phyloP scores from a whole-genome alignment of 495 filamentous ascomycete species.

The Usnea hakonensis region DNA sequence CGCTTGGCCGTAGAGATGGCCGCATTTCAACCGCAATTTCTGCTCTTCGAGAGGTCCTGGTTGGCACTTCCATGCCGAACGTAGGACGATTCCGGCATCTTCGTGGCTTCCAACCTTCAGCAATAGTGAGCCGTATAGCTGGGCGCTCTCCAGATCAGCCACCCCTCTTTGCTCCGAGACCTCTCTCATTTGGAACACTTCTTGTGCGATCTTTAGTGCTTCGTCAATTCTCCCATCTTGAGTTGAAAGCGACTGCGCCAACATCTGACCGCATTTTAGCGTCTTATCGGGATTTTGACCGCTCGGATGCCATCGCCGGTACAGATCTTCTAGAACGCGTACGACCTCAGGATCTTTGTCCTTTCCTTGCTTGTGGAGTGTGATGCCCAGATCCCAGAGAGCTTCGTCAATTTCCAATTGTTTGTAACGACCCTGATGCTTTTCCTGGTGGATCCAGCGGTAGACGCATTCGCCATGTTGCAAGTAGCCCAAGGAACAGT shows the following conservation, averaged over 20 bases:
- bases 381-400: not conserved
- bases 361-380: not conserved
- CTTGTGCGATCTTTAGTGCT: not conserved
- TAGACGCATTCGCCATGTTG: not conserved
- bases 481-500: not conserved
- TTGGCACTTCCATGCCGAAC: not conserved
- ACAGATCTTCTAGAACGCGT: not conserved
- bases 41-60: not conserved
- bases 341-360: not conserved
- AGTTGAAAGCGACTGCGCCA: not conserved
- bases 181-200: not conserved
- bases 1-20: slow-evolving; percentile 5
- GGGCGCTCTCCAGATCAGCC: not conserved
- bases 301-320: not conserved
- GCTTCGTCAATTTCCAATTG: not conserved
- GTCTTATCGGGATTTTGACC: not conserved
- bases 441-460: slow-evolving; percentile 1
- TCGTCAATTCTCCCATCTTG: not conserved
- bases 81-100: not conserved
- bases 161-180: not conserved
- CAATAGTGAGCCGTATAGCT: not conserved
- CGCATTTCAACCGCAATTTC: not conserved
- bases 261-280: slow-evolving; percentile 1
- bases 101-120: not conserved
- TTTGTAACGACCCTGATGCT: not conserved